Conservation (phyloP, 1,284 basidiomycete species). For the Irpex sp. region DNA sequence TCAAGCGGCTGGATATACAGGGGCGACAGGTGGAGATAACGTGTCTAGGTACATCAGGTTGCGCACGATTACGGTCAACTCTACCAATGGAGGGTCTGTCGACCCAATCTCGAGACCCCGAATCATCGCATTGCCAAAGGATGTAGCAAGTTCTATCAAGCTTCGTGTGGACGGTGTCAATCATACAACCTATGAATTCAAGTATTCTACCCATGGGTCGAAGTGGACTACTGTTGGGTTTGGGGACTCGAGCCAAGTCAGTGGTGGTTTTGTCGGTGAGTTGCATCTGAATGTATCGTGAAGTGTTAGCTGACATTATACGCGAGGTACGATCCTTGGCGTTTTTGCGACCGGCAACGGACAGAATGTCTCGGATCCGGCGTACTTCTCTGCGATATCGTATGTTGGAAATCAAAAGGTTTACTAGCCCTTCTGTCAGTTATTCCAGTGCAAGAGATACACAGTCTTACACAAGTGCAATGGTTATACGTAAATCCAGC, state of each 20-base stretch:
- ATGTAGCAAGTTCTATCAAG: not conserved
- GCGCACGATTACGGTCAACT: constrained; percentile 3
- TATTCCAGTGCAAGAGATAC: no score
- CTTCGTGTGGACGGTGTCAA: constrained; percentile 8
- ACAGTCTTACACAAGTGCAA: no score
- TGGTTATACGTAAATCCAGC: no score
- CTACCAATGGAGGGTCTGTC: constrained; percentile 1
- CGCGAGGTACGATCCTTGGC: constrained; percentile 4
- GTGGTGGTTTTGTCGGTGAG: constrained; percentile 8
- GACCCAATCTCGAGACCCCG: constrained; percentile 1
- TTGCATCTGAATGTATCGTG: not conserved
- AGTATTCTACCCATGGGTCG: not conserved
- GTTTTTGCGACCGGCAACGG: constrained; percentile 11
- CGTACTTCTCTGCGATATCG: constrained; percentile 5
- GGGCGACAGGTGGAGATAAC: not conserved
- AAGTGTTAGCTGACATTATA: not conserved
- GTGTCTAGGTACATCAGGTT: constrained; percentile 2
- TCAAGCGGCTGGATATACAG: not conserved
- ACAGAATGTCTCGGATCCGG: constrained; percentile 4
- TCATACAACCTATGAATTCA: constrained; percentile 5
- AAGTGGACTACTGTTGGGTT: constrained; percentile 7
- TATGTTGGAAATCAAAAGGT: not conserved
- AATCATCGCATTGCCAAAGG: not conserved
- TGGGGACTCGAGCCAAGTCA: constrained; percentile 8
- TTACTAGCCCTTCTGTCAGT: not conserved